phyloP scores from a whole-genome alignment of 345 rosid species.

The Camelina laxa region DNA sequence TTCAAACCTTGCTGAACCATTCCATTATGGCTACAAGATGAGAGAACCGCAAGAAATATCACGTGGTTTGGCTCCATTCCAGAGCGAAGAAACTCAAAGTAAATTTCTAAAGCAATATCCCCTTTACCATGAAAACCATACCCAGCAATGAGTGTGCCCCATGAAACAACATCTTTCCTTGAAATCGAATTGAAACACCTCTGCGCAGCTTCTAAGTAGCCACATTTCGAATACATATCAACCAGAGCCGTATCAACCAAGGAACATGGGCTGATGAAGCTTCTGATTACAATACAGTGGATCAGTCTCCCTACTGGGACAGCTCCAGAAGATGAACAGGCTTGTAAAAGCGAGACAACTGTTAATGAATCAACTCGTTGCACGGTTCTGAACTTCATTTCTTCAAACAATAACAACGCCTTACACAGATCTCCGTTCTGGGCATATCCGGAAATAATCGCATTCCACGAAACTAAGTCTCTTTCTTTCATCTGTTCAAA shows the following conservation, averaged over 20 bases:
- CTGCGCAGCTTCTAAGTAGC: conserved; percentile 61
- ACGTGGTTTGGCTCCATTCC: conserved; percentile 71
- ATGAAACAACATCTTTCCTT: conserved; percentile 61
- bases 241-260: conserved; percentile 66
- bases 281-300: conserved; percentile 63
- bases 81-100: conserved; percentile 57
- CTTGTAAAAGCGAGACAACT: conserved; percentile 69
- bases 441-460: conserved; percentile 71
- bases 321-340: conserved; percentile 62
- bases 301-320: conserved; percentile 66
- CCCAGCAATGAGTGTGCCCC: conserved; percentile 74
- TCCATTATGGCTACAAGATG: conserved; percentile 83
- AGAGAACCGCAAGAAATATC: conserved; percentile 66
- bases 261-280: conserved; percentile 51
- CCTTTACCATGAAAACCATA: conserved; percentile 86
- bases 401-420: conserved; percentile 56
- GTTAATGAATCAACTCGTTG: conserved; percentile 69
- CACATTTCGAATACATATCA: conserved; percentile 86
- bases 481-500: conserved; percentile 56
- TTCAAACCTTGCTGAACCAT: conserved; percentile 66
- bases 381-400: conserved; percentile 48
- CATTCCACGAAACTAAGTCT: conserved; percentile 86
- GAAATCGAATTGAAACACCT: conserved; percentile 64
- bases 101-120: conserved; percentile 59
- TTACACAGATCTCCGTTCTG: conserved; percentile 58